These are phyloP conservation scores for Trichosporon sp. DNA, from an alignment of 1,284 basidiomycete genomes.

Conservation along the genomic window DNA sequence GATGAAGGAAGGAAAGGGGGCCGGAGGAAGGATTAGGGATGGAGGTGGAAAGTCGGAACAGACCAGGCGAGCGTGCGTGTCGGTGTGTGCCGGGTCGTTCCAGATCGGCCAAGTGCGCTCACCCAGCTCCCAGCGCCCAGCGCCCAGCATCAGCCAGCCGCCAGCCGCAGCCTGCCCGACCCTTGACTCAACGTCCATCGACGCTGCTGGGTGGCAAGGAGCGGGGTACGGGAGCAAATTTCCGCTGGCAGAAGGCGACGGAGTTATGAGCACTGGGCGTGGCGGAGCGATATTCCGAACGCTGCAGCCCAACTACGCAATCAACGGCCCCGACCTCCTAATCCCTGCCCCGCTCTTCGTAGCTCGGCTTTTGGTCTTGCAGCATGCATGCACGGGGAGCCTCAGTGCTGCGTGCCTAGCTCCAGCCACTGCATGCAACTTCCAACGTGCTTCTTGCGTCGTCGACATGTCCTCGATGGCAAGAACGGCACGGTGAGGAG, in stretches of 20 bases:
- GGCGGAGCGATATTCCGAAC: not conserved
- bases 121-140: too few species aligned
- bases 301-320: not conserved
- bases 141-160: too few species aligned
- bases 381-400: not conserved
- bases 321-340: not conserved
- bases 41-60: not conserved
- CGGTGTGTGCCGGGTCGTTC: conserved; percentile 1
- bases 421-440: not conserved
- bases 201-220: not conserved
- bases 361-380: not conserved
- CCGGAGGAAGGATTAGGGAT: conserved; percentile 12
- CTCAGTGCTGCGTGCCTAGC: not conserved
- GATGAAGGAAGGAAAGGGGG: not conserved
- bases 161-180: not conserved
- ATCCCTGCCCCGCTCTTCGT: not conserved
- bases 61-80: not conserved
- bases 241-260: not conserved
- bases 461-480: not conserved
- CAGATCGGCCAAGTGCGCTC: not conserved
- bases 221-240: not conserved
- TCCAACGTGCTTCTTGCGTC: not conserved
- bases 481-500: not conserved
- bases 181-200: not conserved
- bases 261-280: not conserved